Base-by-base conservation (phyloP, 495 filamentous ascomycete genomes). In the Neurospora sp. region DNA sequence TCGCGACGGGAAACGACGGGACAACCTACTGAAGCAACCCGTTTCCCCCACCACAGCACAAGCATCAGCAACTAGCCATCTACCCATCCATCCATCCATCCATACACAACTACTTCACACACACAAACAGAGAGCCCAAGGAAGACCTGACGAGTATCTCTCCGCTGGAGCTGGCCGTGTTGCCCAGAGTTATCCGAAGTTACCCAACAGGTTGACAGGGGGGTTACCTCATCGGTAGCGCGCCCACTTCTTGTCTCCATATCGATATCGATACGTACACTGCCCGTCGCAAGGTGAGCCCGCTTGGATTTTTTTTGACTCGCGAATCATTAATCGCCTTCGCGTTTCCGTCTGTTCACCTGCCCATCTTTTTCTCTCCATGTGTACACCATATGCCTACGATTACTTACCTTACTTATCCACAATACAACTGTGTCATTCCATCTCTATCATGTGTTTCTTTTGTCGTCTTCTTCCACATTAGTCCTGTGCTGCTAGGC, bases 251-350 rank as follows among this genome's bases (percentile, higher is more conserved):
- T 16, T 31, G 54, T 62, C 54, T 62, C 54, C 54, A 62, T 62
- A 62, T 31, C 54, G 11, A 23, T 27, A 14, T 14, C 23, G 48
- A 31, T 59, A 59, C 48, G 48, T 62, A 27, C 54, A 62, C 23
- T 62, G 3, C 12, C 12, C 54, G 54, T 62, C 54, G 71, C 42
- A 54, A 72, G 44, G 71, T 72, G 46, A 72, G 71, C 71, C 70
- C 42, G 27, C 71, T 72, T 38, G 44, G 35, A 72, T 54, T 59
- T 62, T 59, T 62, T 40, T 72, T 72, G 8, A 9, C 4, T 39
- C 42, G 10, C 71, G 31, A 37, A 54, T 72, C 37, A 62, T 38
- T n/a, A 62, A 7, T 54, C 71, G 54, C 42, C 27, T 62, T 54
- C 71, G 54, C 42, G 12, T 62, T 16, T 62, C 12, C 14, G 11